These are phyloP conservation scores for Centaurea solstitialis DNA, from an alignment of 129 eudicot genomes.

Conservation along the genomic window DNA sequence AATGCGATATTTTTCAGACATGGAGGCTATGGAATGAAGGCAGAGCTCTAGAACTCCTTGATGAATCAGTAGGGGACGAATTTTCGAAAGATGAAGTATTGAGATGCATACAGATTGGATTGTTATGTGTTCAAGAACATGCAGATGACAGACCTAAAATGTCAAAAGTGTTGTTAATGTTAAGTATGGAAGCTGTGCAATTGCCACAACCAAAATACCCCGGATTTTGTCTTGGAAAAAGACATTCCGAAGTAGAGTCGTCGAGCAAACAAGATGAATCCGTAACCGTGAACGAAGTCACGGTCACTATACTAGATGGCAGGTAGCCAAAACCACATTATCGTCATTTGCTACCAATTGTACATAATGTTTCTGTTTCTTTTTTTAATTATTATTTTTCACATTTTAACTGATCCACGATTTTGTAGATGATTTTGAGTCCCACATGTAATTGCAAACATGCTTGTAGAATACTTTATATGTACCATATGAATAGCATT, in stretches of 20 bases:
- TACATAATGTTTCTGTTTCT: not conserved
- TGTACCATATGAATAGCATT: not conserved
- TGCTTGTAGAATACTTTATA: not conserved
- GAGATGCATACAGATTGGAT: constrained; percentile 86
- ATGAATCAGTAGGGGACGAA: constrained; percentile 41
- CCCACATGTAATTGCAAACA: not conserved
- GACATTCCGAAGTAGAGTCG: constrained; percentile 52
- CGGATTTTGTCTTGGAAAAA: constrained; percentile 66
- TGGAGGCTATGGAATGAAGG: constrained; percentile 85
- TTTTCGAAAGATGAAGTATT: constrained; percentile 56
- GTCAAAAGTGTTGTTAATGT: constrained; percentile 67
- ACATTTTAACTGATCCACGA: not conserved
- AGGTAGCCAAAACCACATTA: constrained; percentile 41
- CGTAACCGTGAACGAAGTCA: constrained; percentile 56
- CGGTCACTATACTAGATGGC: constrained; percentile 66
- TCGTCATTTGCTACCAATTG: not conserved
- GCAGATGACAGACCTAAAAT: constrained; percentile 86
- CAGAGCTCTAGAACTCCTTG: constrained; percentile 55
- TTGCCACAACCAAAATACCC: constrained; percentile 75
- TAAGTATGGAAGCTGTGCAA: constrained; percentile 54
- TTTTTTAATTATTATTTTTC: not conserved
- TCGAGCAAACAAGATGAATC: constrained; percentile 71
- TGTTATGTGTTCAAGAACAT: constrained; percentile 82
- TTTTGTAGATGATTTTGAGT: constrained; percentile 25
- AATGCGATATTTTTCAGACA: constrained; percentile 42